Base-by-base conservation (phyloP, 1,139 yeast species). In the Pichiaceae sp. region DNA sequence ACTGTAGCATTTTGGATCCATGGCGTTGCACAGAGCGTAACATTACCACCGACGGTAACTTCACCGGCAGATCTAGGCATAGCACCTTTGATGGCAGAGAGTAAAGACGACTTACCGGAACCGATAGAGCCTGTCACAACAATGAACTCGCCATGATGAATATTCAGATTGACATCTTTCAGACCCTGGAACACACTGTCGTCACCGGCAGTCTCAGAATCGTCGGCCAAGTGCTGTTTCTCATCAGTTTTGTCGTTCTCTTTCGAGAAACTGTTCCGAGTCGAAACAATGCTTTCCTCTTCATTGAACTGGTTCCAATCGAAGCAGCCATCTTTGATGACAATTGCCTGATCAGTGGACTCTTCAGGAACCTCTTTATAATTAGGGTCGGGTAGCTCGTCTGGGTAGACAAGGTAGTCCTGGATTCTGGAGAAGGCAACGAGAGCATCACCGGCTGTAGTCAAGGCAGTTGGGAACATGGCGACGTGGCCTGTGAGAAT, bases 1-100 rank as follows among this genome's bases (percentile, higher is more conserved):
- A 85, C 80, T 1, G 94, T 80, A 2, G 86, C 78, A 53, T 85
- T 86, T 56, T 82, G 94, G 39, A 84, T 76, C 96, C 96, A 86
- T 11, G 93, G 91, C 33, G 54, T 43, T 2, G 71, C 68, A 53
- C 77, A 72, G 2, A 70, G 53, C 28, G 71, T 44, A 17, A 63
- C 42, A 0, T 66, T 52, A 4, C 75, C 78, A 37, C 62, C 66
- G 43, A 76, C 60, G 11, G 54, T 49, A 12, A 78, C 63, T 0
- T 55, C 29, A 14, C 91, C 91, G 1, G 47, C 35, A 1, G 59
- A 50, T 39, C 71, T 66, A 17, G 65, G 63, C 81, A 81, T 78
- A 32, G 65, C 62, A 3, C 87, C 86, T 4, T 78, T 63, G 32
- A 81, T 56, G 0, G 86, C 84, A 39, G 67, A 62, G 26, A 81